Percentiles rank a stretch among this genome's conserved stretches.
These are phyloP conservation scores for Isabelozyma gotoi DNA, from an alignment of 805 yeast genomes.

Conservation along the genomic window DNA sequence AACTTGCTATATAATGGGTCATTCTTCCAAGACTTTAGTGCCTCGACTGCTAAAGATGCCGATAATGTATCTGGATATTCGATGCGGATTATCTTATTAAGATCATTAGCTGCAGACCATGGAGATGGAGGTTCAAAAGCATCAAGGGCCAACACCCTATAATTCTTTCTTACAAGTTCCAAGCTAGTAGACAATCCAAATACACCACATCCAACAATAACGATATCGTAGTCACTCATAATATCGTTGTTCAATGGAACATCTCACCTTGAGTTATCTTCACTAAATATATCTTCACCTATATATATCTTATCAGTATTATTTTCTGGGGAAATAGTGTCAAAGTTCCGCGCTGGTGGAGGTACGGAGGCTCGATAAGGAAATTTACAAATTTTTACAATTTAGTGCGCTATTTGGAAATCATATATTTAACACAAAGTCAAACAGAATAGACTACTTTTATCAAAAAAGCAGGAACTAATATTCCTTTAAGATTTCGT, in stretches of 20 bases:
- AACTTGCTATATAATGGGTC: slow-evolving; percentile 24
- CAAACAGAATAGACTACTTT: too few species aligned
- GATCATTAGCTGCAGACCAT: slow-evolving; percentile 40
- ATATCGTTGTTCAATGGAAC: too few species aligned
- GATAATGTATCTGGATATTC: slow-evolving; percentile 17
- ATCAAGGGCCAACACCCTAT: slow-evolving; percentile 37
- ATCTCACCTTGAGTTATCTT: too few species aligned
- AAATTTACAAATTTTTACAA: too few species aligned
- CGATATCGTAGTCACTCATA: neutral
- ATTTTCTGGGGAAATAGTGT: too few species aligned
- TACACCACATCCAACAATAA: slow-evolving; percentile 44
- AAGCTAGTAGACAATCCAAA: slow-evolving; percentile 48
- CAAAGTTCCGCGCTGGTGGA: too few species aligned
- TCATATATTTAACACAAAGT: too few species aligned
- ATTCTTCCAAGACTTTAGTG: slow-evolving; percentile 28
- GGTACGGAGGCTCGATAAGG: too few species aligned
- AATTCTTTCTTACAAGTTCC: slow-evolving; percentile 31
- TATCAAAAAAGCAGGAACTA: too few species aligned
- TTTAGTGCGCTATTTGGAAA: too few species aligned
- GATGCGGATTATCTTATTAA: slow-evolving; percentile 23
- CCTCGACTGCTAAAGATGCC: slow-evolving; percentile 33
- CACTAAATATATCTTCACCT: too few species aligned
- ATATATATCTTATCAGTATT: too few species aligned
- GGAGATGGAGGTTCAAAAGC: slow-evolving; percentile 34
- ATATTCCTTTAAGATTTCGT: slow-evolving; percentile 26